Evolutionary conservation across 1,139 yeast species (phyloP).

Genomic region (Suhomyces yuchorum): DNA sequence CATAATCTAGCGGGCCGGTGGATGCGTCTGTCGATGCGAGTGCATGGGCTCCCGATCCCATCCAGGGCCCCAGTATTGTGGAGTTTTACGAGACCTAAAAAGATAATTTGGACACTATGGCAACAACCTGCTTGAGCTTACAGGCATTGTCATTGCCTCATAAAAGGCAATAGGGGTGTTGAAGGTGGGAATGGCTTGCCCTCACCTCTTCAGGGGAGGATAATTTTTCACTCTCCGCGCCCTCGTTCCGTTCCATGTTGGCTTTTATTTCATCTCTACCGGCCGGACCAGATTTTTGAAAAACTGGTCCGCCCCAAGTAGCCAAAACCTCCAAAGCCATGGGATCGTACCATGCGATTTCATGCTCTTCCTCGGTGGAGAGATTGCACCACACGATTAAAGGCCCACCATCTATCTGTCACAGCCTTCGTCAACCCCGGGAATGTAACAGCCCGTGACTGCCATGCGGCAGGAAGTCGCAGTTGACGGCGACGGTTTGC

Average conservation of each 20-base stretch:
- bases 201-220: neutral
- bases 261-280: neutral
- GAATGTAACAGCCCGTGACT: neutral
- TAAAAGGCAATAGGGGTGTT: neutral
- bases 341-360: neutral
- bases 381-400: neutral
- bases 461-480: neutral
- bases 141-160: neutral
- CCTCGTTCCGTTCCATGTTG: neutral
- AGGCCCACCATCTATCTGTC: too few relatives aligned
- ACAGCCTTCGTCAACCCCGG: neutral
- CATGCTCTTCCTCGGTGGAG: neutral
- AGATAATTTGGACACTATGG: neutral
- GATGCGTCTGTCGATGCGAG: neutral
- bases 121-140: neutral
- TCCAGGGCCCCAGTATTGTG: neutral
- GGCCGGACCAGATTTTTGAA: too few relatives aligned
- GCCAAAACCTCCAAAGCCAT: neutral
- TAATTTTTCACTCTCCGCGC: neutral
- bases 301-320: neutral
- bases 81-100: constrained; percentile 2
- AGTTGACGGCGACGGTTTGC: neutral
- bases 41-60: neutral
- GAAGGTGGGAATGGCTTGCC: neutral
- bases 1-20: too few relatives aligned